Evolutionary conservation across 371 early-diverging fungal genomes (phyloP).

Genomic region (Coemansia sp.): DNA sequence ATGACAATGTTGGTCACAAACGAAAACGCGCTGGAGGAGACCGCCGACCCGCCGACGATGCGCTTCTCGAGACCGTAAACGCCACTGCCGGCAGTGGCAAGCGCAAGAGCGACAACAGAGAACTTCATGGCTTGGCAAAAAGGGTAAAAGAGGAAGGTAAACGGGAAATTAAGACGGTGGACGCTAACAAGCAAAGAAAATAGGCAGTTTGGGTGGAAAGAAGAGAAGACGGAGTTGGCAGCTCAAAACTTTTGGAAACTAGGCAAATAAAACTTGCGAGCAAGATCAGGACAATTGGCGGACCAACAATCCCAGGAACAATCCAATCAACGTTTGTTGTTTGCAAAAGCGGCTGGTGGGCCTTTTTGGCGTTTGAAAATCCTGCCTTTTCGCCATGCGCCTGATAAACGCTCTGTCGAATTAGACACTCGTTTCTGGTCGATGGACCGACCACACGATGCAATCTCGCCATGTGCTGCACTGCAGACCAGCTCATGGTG

Average conservation of each 20-base stretch:
- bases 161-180: neutral
- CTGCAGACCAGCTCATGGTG: neutral
- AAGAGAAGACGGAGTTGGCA: neutral
- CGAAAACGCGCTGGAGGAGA: constrained; percentile 15
- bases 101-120: constrained; percentile 18
- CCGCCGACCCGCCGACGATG: constrained; percentile 27
- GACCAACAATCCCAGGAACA: neutral
- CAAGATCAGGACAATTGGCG: neutral
- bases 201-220: neutral
- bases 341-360: neutral
- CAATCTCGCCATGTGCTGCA: neutral
- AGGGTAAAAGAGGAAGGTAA: neutral
- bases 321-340: constrained; percentile 5
- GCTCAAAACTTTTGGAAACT: no score
- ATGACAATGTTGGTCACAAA: constrained; percentile 32
- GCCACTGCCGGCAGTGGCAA: constrained; percentile 32
- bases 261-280: no score
- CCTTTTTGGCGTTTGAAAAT: neutral
- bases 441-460: no score
- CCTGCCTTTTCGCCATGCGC: neutral
- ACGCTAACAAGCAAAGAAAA: neutral
- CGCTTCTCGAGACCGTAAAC: constrained; percentile 24
- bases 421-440: no score
- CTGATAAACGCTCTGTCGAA: no score
- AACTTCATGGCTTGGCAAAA: constrained; percentile 19